Conservation (phyloP, 164 flowering plant genomes). For the Stephania japonica region DNA sequence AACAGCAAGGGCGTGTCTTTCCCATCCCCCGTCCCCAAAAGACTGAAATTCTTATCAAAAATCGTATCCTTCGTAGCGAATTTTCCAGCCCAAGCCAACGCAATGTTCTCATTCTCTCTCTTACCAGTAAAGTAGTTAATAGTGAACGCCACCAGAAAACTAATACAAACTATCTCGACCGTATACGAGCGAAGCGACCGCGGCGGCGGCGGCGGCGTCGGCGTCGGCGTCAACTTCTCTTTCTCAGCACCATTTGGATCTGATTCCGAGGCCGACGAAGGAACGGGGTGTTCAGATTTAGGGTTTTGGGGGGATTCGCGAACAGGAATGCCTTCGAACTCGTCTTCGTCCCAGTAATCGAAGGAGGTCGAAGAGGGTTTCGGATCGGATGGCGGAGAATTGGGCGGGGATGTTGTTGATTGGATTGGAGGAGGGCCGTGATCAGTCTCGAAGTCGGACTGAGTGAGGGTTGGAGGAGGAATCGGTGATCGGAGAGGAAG, state of each 20-base stretch:
- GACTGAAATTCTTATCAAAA: constrained; percentile 85
- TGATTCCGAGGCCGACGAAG: constrained; percentile 2
- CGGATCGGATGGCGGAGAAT: constrained; percentile 21
- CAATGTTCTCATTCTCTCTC: constrained; percentile 83
- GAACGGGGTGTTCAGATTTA: background rate
- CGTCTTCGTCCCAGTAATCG: constrained; percentile 96
- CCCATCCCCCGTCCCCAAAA: constrained; percentile 88
- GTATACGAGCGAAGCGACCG: constrained; percentile 18
- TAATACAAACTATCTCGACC: constrained; percentile 59
- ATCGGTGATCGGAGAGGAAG: constrained; percentile 21
- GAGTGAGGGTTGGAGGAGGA: constrained; percentile 43
- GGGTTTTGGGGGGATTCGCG: constrained; percentile 18
- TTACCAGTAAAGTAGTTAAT: constrained; percentile 84
- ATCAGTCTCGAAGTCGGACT: constrained; percentile 33
- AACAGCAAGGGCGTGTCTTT: constrained; percentile 86
- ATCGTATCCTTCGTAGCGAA: constrained; percentile 80
- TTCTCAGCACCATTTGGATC: constrained; percentile 16
- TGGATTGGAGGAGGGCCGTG: constrained; percentile 20
- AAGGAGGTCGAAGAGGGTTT: constrained; percentile 33
- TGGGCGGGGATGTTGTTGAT: constrained; percentile 13
- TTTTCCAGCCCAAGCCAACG: constrained; percentile 80
- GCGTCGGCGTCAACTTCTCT: background rate
- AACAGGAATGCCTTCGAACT: constrained; percentile 80
- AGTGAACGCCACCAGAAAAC: constrained; percentile 55
- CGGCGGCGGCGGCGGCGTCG: background rate